These are phyloP conservation scores for Penicillium tannophilum DNA, from an alignment of 495 filamentous ascomycete species.

Conservation along the genomic window DNA sequence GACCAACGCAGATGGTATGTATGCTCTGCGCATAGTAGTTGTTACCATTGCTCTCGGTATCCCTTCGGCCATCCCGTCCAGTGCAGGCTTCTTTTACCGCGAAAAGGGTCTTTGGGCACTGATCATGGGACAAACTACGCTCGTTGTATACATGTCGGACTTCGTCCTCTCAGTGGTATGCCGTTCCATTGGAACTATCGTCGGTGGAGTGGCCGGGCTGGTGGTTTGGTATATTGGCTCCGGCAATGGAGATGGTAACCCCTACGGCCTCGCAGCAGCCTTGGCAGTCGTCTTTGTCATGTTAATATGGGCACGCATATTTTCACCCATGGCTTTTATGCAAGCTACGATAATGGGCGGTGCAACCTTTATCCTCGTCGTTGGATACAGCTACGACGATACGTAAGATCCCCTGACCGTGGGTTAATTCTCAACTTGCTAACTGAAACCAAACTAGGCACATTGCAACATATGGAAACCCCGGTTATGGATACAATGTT, in stretches of 20 bases:
- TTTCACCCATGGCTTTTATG: slow-evolving; percentile 32
- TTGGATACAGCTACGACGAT: slow-evolving; percentile 44
- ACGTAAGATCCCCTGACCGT: slow-evolving; percentile 28
- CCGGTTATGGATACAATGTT: slow-evolving; percentile 45
- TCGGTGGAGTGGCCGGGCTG: slow-evolving; percentile 43
- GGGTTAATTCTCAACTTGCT: neutral
- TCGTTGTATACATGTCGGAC: slow-evolving; percentile 49
- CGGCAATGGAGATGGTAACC: slow-evolving; percentile 42
- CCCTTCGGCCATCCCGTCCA: slow-evolving; percentile 38
- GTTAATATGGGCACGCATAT: slow-evolving; percentile 43
- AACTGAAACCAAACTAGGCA: slow-evolving; percentile 23
- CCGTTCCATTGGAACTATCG: slow-evolving; percentile 36
- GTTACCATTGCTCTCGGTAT: slow-evolving; percentile 46
- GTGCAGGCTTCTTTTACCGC: slow-evolving; percentile 47
- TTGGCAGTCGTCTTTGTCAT: slow-evolving; percentile 37
- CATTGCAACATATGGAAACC: slow-evolving; percentile 42
- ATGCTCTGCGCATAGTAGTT: slow-evolving; percentile 40
- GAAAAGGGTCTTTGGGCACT: slow-evolving; percentile 50
- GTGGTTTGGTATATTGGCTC: slow-evolving; percentile 52
- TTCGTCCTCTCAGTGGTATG: slow-evolving; percentile 42
- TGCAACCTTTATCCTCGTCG: slow-evolving; percentile 43
- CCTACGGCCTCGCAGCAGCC: slow-evolving; percentile 42
- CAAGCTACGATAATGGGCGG: slow-evolving; percentile 40
- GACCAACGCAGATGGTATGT: slow-evolving; percentile 39
- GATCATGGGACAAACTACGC: slow-evolving; percentile 48